phyloP scores from a whole-genome alignment of 1,284 basidiomycete species.

The Takashimella koratensis region DNA sequence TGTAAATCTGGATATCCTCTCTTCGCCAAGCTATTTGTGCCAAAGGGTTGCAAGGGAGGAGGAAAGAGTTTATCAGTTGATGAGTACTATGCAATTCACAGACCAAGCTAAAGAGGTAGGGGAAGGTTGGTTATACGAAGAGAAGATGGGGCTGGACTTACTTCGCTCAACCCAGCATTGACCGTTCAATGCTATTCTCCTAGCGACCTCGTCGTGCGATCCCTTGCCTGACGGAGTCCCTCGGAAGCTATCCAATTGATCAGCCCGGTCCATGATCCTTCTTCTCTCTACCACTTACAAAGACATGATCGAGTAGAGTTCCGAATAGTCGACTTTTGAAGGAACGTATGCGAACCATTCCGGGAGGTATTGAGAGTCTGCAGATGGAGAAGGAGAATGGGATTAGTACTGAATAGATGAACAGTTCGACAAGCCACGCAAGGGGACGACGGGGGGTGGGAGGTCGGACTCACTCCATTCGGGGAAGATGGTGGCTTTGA shows the following conservation, averaged over 20 bases:
- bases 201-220: slow-evolving; percentile 49
- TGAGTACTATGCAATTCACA: no score
- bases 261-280: no score
- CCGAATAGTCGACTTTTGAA: slow-evolving; percentile 50
- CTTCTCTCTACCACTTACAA: no score
- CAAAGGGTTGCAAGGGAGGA: no score
- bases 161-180: slow-evolving; percentile 51
- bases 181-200: slow-evolving; percentile 50
- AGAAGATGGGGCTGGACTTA: slow-evolving; percentile 22
- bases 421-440: background rate
- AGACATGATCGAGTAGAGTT: slow-evolving; percentile 49
- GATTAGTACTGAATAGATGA: background rate
- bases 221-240: slow-evolving; percentile 44
- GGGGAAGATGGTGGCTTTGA: slow-evolving; percentile 50
- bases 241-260: no score
- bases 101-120: no score
- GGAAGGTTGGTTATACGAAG: no score
- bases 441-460: background rate
- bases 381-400: slow-evolving; percentile 26
- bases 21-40: slow-evolving; percentile 38
- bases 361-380: slow-evolving; percentile 45
- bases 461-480: slow-evolving; percentile 51
- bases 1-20: slow-evolving; percentile 49
- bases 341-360: slow-evolving; percentile 52
- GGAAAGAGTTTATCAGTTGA: background rate